A percentile compares a stretch with the other conserved stretches of the same genome.
phyloP scores from a whole-genome alignment of 352 stramenopile genomes.

The Globisporangium barbulae region DNA sequence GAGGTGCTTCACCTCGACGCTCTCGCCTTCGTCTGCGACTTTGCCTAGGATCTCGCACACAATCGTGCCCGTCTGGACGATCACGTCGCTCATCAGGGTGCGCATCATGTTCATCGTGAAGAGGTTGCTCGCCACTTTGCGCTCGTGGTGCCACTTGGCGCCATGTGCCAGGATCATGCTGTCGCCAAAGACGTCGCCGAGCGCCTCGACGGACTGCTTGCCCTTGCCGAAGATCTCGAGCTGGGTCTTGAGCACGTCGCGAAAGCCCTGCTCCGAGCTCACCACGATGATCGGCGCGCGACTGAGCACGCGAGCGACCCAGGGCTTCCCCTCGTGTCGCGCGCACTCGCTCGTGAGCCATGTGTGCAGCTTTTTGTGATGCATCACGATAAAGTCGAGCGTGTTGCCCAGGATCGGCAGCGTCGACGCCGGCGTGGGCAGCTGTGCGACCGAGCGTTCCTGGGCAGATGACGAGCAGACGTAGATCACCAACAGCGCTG shows the following conservation, averaged over 20 bases:
- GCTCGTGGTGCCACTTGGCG: constrained; percentile 37
- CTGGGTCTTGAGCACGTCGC: constrained; percentile 53
- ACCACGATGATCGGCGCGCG: constrained; percentile 36
- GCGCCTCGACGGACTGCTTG: constrained; percentile 23
- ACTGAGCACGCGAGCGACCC: constrained; percentile 33
- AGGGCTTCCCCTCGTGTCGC: constrained; percentile 24
- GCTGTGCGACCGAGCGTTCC: constrained; percentile 5
- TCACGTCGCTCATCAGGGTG: constrained; percentile 23
- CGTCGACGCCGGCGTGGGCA: constrained; percentile 15
- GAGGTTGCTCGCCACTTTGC: constrained; percentile 26
- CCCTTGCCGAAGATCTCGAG: constrained; percentile 71
- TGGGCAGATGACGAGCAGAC: neutral
- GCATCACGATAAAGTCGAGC: constrained; percentile 14
- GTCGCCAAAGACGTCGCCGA: constrained; percentile 56
- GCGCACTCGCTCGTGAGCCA: constrained; percentile 23
- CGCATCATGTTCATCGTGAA: constrained; percentile 32
- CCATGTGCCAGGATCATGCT: constrained; percentile 40
- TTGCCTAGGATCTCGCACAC: neutral
- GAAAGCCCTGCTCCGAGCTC: constrained; percentile 28
- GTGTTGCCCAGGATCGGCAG: constrained; percentile 18
- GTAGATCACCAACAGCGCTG: neutral
- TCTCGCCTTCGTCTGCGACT: neutral
- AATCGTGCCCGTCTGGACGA: neutral
- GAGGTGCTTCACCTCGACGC: constrained; percentile 41
- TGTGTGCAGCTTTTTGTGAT: constrained; percentile 19